Conservation (phyloP, 2,329 filamentous ascomycete genomes). For the Verticillium nubilum region DNA sequence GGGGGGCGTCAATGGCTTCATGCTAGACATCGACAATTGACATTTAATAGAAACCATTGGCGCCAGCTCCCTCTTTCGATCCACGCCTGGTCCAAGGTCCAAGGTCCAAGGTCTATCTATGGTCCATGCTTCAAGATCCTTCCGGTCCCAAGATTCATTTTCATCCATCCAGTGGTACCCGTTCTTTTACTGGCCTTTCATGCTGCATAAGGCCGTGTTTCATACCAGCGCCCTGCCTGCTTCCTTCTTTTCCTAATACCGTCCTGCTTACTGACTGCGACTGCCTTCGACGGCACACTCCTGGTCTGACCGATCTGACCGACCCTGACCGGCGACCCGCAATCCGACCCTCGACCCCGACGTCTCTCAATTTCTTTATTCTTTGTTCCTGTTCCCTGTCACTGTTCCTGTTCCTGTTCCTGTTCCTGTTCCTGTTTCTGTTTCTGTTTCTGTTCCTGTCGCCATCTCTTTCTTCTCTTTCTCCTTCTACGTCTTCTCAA, state of each 20-base stretch:
- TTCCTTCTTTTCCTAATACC: conserved; percentile 6
- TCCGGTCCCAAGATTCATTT: background rate
- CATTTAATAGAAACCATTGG: conserved; percentile 4
- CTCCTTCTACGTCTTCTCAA: background rate
- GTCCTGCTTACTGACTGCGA: too few species aligned
- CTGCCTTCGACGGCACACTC: background rate
- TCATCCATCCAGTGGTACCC: background rate
- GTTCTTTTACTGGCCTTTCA: background rate
- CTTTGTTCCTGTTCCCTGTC: background rate
- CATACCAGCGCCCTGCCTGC: conserved; percentile 15
- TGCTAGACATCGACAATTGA: background rate
- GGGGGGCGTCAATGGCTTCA: background rate
- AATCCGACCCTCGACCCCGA: background rate
- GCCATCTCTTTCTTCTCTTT: background rate
- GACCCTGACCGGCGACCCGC: background rate
- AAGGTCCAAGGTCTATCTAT: background rate
- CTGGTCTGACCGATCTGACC: background rate
- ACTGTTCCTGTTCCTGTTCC: background rate
- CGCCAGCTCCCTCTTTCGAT: background rate
- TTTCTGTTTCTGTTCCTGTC: background rate
- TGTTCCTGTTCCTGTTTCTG: background rate
- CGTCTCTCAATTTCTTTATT: background rate
- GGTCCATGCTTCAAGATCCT: too few species aligned
- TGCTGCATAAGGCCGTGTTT: conserved; percentile 5
- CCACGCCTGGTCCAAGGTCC: background rate